Conservation (phyloP, 305 asterid genomes). For the Striga hermonthica region DNA sequence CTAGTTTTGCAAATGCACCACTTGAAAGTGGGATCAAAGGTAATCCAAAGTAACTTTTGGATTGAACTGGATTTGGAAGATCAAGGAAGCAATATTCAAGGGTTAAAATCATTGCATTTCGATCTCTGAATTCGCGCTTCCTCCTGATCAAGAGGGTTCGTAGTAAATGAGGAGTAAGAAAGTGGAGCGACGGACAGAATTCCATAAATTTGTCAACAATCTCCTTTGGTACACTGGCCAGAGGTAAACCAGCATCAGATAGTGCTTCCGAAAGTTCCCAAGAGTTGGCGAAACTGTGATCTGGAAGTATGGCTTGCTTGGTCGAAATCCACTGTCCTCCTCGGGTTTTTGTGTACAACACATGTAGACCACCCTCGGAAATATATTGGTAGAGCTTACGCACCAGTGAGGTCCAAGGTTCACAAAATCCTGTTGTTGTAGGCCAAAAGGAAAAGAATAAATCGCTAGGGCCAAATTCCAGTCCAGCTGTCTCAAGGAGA, state of each 20-base stretch:
- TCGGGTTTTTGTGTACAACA: constrained; percentile 72
- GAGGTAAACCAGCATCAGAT: constrained; percentile 85
- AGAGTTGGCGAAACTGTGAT: constrained; percentile 70
- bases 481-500: constrained; percentile 77
- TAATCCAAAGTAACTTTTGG: constrained; percentile 69
- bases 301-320: constrained; percentile 94
- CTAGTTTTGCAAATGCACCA: constrained; percentile 71
- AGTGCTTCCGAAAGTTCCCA: constrained; percentile 73
- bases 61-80: constrained; percentile 54
- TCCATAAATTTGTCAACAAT: constrained; percentile 71
- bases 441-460: constrained; percentile 88
- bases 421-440: constrained; percentile 50
- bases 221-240: constrained; percentile 62
- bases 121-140: constrained; percentile 72
- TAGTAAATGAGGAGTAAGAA: constrained; percentile 86
- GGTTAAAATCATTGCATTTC: constrained; percentile 73
- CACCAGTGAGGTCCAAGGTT: constrained; percentile 88
- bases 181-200: constrained; percentile 70
- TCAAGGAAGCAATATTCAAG: constrained; percentile 95
- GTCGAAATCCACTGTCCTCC: constrained; percentile 96
- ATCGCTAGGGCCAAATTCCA: constrained; percentile 80
- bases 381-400: constrained; percentile 68
- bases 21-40: constrained; percentile 86
- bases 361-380: constrained; percentile 70
- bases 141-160: constrained; percentile 71